Percentiles rank a stretch among this genome's conserved stretches.
Conservation (phyloP, 208 protist genomes). For the Strigomonas oncopelti region DNA sequence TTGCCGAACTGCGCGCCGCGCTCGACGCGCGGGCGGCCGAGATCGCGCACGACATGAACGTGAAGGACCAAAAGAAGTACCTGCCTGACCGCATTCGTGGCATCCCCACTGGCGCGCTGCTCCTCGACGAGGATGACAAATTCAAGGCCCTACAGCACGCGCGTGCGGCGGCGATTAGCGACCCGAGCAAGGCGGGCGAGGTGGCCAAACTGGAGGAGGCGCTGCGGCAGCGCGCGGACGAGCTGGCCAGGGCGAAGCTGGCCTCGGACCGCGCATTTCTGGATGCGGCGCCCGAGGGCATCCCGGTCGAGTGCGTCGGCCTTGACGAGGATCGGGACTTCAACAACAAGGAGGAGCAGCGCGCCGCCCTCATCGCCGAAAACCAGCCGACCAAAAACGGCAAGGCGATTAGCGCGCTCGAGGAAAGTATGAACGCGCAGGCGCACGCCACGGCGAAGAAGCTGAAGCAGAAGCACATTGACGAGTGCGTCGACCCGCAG, state of each 20-base stretch:
- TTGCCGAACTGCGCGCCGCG: constrained; percentile 23
- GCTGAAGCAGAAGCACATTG: constrained; percentile 29
- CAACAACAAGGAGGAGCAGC: constrained; percentile 32
- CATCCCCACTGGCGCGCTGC: constrained; percentile 36
- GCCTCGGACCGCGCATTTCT: constrained; percentile 36
- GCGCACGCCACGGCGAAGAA: constrained; percentile 34
- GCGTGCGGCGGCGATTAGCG: constrained; percentile 20
- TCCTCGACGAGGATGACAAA: constrained; percentile 46
- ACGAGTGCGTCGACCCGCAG: constrained; percentile 24
- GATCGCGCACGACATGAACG: constrained; percentile 44
- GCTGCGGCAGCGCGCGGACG: constrained; percentile 38
- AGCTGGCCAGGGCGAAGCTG: constrained; percentile 29
- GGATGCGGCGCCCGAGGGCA: constrained; percentile 37
- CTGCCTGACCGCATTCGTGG: constrained; percentile 37
- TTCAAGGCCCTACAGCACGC: constrained; percentile 40
- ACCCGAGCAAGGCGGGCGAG: constrained; percentile 18
- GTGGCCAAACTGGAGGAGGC: constrained; percentile 32
- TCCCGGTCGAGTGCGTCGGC: constrained; percentile 31
- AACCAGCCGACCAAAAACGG: constrained; percentile 22
- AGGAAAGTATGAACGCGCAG: constrained; percentile 52
- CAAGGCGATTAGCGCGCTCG: constrained; percentile 26
- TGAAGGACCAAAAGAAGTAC: constrained; percentile 34
- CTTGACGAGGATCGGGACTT: constrained; percentile 38
- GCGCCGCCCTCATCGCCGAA: constrained; percentile 28
- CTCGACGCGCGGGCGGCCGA: constrained; percentile 39